Conservation (phyloP, 148 eudicot genomes). For the Arbutus unedo region DNA sequence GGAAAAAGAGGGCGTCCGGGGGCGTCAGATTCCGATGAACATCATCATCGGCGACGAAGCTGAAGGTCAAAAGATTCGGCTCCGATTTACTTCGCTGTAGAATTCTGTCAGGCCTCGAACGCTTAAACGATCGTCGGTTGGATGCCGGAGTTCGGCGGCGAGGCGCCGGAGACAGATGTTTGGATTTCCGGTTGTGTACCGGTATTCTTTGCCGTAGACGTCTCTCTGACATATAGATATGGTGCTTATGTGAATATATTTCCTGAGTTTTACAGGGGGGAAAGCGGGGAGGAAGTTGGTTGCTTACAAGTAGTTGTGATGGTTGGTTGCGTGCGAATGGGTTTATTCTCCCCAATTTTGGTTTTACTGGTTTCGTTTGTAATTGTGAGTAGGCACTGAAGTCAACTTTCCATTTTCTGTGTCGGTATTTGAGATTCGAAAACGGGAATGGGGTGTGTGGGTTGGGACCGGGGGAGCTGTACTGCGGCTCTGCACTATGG, state of each 20-base stretch:
- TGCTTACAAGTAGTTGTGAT: not conserved
- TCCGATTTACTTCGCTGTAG: constrained; percentile 49
- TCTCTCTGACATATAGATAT: constrained; percentile 1
- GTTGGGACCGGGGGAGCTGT: no score
- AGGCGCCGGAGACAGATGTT: constrained; percentile 10
- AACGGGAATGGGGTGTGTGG: no score
- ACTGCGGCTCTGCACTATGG: no score
- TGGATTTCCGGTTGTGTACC: constrained; percentile 3
- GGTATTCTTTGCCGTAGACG: constrained; percentile 14
- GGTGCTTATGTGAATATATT: not conserved
- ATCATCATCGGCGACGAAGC: constrained; percentile 10
- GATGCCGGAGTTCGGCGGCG: constrained; percentile 14
- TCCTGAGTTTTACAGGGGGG: not conserved
- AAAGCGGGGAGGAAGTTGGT: not conserved
- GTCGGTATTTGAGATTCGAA: no score
- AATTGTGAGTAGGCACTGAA: no score
- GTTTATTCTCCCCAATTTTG: not conserved
- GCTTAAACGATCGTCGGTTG: constrained; percentile 16
- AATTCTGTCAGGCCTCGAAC: constrained; percentile 21
- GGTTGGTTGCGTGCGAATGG: constrained; percentile 4
- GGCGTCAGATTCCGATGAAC: constrained; percentile 24
- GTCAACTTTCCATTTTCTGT: no score
- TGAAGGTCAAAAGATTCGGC: constrained; percentile 19
- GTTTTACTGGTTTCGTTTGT: no score
- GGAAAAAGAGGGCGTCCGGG: constrained; percentile 22